Conservation (phyloP, 805 yeast genomes). For the Yamadazyma sp. region DNA sequence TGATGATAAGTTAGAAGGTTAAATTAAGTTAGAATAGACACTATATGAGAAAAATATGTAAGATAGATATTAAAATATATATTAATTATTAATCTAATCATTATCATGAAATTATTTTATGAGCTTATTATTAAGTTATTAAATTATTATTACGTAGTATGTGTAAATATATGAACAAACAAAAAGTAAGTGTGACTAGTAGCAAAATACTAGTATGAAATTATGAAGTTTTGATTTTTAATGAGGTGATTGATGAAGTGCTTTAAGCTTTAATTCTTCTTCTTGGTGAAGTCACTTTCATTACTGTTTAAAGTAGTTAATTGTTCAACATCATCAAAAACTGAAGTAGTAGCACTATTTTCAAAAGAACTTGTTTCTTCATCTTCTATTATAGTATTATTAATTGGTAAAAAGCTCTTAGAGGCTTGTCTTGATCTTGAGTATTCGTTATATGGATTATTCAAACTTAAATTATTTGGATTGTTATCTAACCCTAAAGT, state of each 20-base stretch:
- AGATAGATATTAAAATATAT: too few species aligned
- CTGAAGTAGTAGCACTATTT: constrained; percentile 37
- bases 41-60: too few species aligned
- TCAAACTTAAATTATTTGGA: constrained; percentile 2
- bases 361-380: constrained; percentile 27
- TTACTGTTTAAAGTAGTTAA: constrained; percentile 31
- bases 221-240: too few species aligned
- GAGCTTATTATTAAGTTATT: neutral
- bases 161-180: too few species aligned
- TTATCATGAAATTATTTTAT: neutral
- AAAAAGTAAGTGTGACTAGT: too few species aligned
- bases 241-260: too few species aligned
- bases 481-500: neutral
- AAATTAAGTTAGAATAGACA: too few species aligned
- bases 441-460: constrained; percentile 11
- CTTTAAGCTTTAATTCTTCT: neutral
- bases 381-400: constrained; percentile 13
- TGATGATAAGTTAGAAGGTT: too few species aligned
- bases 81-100: neutral
- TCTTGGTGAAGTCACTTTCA: neutral
- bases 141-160: neutral
- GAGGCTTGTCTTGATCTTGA: constrained; percentile 30
- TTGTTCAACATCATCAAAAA: constrained; percentile 30
- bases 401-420: constrained; percentile 14
- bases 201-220: too few species aligned